Base-by-base conservation (phyloP, 768 basidiomycete species). In the Collybiopsis confluens region DNA sequence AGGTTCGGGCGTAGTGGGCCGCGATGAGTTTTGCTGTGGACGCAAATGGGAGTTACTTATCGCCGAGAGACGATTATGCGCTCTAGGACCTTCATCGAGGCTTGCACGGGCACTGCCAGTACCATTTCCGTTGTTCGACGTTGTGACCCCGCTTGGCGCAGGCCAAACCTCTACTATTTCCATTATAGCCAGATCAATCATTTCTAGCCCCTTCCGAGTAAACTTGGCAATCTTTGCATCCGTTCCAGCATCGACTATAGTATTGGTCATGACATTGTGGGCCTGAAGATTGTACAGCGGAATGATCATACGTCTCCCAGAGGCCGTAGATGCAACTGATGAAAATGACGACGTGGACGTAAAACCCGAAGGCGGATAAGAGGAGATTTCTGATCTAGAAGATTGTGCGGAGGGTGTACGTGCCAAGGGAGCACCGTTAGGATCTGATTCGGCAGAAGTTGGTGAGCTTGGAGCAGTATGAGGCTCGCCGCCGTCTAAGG, bases 241-340 rank as follows among this genome's bases (percentile, higher is more conserved):
- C 0, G 91, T 93, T 37, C 92, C 92, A 0, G 92, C 92, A 63
- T 94, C 92, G 26, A 90, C 80, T 52, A 94, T 85, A 33, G 83
- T 81, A 61, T 92, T 94, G 11, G 90, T 85, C 77, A 92, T 77
- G 46, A 94, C 88, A 57, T 90, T 88, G 66, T 95, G 92, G 0
- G 90, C 90, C 55, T 88, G 86, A 20, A 95, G 78, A 62, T 92
- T 93, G 69, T 93, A 92, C 2, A 94, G 72, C 0, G 92, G 90
- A 53, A 92, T 84, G 63, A 93, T 92, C 65, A 80, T 83, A 55
- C 89, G 78, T n/a, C 88, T 75, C 26, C 74, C 73, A 10, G 73
- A 71, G 9, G 73, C 58, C n/a, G 71, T 64, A 18, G 77, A 73
- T 9, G 66, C 58, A 16, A 70, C 61, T 24, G 73, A 74, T 11